Conservation (phyloP, 1,139 yeast genomes). For the Blastobotrys arbuscula region DNA sequence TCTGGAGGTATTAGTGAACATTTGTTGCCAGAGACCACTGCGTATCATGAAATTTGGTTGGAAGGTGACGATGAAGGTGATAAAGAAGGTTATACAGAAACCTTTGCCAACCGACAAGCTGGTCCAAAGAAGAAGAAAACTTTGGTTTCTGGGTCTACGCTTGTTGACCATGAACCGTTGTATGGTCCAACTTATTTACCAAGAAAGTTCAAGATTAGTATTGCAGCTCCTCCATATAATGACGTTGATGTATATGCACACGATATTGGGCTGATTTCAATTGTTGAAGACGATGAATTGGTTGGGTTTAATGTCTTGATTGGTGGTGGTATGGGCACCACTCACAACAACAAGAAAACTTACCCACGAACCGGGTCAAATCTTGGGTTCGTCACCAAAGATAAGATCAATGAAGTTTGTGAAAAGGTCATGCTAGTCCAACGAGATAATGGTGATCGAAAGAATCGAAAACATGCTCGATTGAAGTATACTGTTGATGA, state of each 20-base stretch:
- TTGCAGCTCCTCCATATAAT: slow-evolving; percentile 93
- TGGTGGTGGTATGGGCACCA: slow-evolving; percentile 99
- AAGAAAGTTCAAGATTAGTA: slow-evolving; percentile 91
- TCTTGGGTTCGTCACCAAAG: slow-evolving; percentile 69
- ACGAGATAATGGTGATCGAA: slow-evolving; percentile 93
- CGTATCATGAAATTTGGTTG: slow-evolving; percentile 96
- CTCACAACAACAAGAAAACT: slow-evolving; percentile 94
- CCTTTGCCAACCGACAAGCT: slow-evolving; percentile 66
- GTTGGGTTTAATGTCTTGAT: slow-evolving; percentile 82
- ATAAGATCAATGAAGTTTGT: slow-evolving; percentile 69
- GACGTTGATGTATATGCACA: slow-evolving; percentile 97
- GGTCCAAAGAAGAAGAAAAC: slow-evolving; percentile 86
- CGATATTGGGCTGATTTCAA: slow-evolving; percentile 89
- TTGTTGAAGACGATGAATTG: slow-evolving; percentile 56
- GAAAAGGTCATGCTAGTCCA: slow-evolving; percentile 92
- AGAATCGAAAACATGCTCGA: slow-evolving; percentile 96
- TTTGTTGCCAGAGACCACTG: slow-evolving; percentile 85
- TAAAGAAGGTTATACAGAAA: slow-evolving; percentile 54
- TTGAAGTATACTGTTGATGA: slow-evolving; percentile 95
- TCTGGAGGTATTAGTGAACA: slow-evolving; percentile 71
- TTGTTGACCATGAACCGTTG: slow-evolving; percentile 67
- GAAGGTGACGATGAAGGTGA: slow-evolving; percentile 79
- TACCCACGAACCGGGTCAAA: slow-evolving; percentile 91
- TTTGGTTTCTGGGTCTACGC: slow-evolving; percentile 63
- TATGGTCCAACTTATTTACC: slow-evolving; percentile 88